Percentiles rank a stretch among this genome's conserved stretches.
Evolutionary conservation across 1,139 yeast species (phyloP).

Genomic region (Yamadazyma triangularis): DNA sequence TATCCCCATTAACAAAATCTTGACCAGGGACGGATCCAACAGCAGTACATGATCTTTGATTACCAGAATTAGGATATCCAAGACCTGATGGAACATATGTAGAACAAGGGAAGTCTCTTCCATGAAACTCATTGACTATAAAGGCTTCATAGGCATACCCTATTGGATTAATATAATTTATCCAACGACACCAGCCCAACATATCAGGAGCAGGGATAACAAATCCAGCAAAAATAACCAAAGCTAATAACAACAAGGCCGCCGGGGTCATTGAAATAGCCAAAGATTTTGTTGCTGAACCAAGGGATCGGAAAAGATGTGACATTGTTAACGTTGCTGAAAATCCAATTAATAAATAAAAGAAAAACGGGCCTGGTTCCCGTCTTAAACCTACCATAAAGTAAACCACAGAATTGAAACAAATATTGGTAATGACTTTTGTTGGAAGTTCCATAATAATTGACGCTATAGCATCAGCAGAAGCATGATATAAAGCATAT

Average conservation of each 20-base stretch:
- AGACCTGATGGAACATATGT: conserved; percentile 46
- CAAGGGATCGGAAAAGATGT: conserved; percentile 54
- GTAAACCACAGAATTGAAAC: conserved; percentile 45
- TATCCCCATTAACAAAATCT: conserved; percentile 49
- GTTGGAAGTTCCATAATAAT: conserved; percentile 54
- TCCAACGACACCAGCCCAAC: conserved; percentile 62
- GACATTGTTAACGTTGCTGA: conserved; percentile 47
- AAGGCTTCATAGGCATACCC: conserved; percentile 51
- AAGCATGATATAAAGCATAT: conserved; percentile 52
- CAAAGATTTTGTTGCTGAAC: conserved; percentile 48
- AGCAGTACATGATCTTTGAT: conserved; percentile 50
- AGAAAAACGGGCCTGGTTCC: conserved; percentile 54
- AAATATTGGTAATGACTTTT: conserved; percentile 40
- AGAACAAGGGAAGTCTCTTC: conserved; percentile 44
- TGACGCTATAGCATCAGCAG: conserved; percentile 57
- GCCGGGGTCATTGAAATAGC: conserved; percentile 58
- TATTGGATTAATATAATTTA: conserved; percentile 51
- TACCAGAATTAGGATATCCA: conserved; percentile 34
- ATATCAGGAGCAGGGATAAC: conserved; percentile 49
- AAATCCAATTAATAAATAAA: conserved; percentile 38
- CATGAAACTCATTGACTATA: conserved; percentile 49
- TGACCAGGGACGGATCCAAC: conserved; percentile 62
- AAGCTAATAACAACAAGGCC: conserved; percentile 45
- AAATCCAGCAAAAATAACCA: conserved; percentile 54
- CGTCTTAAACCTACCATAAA: conserved; percentile 52